phyloP scores from a whole-genome alignment of 192 early-diverging fungal genomes.

The Spizellomyces punctatus region DNA sequence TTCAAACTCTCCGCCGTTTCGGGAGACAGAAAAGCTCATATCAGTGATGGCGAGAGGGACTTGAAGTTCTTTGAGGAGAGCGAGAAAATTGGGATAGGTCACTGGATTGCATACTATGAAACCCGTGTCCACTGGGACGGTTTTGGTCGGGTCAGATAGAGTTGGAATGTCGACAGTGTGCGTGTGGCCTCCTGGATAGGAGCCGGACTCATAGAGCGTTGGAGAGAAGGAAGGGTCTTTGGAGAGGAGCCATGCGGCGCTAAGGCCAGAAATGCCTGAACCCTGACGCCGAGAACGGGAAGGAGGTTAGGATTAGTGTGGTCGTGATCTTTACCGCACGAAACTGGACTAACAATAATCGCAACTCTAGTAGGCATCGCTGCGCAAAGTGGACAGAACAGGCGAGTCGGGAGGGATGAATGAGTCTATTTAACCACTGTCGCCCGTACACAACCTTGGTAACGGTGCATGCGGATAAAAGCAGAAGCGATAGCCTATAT shows the following conservation, averaged over 20 bases:
- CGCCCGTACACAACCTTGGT: too few relatives aligned
- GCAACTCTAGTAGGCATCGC: too few relatives aligned
- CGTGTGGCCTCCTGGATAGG: constrained; percentile 65
- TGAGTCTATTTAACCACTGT: too few relatives aligned
- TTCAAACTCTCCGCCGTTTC: constrained; percentile 62
- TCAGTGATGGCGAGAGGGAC: constrained; percentile 48
- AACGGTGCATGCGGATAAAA: too few relatives aligned
- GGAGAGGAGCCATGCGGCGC: constrained; percentile 59
- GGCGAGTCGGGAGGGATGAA: too few relatives aligned
- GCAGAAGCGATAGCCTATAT: too few relatives aligned
- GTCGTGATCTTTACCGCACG: too few relatives aligned
- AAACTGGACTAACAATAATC: too few relatives aligned
- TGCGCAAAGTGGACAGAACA: too few relatives aligned
- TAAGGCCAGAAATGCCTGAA: constrained; percentile 49
- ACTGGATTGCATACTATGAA: constrained; percentile 69
- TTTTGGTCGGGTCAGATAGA: constrained; percentile 23
- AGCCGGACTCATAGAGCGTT: constrained; percentile 51
- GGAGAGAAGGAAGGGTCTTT: constrained; percentile 43
- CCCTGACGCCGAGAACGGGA: neutral
- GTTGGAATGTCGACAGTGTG: constrained; percentile 59
- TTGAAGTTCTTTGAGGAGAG: constrained; percentile 44
- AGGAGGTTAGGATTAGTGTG: too few relatives aligned
- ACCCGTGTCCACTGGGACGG: constrained; percentile 65
- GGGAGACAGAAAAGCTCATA: constrained; percentile 67
- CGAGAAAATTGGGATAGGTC: constrained; percentile 66